phyloP scores from a whole-genome alignment of 371 early-diverging fungal species.

The Rhizopus delemar region DNA sequence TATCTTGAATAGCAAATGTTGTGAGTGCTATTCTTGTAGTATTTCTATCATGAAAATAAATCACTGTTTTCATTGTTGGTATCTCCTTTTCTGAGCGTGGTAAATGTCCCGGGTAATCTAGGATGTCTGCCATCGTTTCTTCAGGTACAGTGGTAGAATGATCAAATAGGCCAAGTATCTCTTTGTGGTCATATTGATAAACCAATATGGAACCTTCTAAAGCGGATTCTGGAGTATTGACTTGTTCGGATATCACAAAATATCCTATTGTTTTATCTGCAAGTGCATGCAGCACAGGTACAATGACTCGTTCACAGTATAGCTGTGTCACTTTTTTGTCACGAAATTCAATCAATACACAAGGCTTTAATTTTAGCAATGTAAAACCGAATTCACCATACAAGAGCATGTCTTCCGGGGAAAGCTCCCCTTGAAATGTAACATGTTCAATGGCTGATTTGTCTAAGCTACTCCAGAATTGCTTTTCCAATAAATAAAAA shows the following conservation, averaged over 20 bases:
- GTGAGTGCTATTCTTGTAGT: constrained; percentile 39
- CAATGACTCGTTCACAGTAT: constrained; percentile 37
- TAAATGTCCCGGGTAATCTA: constrained; percentile 66
- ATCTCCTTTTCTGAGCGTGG: constrained; percentile 48
- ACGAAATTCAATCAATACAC: constrained; percentile 55
- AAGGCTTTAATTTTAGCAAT: constrained; percentile 62
- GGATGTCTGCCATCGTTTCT: constrained; percentile 43
- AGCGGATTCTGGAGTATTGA: constrained; percentile 18
- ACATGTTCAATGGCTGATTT: constrained; percentile 10
- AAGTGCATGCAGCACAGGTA: constrained; percentile 30
- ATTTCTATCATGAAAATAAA: constrained; percentile 43
- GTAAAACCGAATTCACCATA: constrained; percentile 69
- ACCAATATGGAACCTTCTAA: constrained; percentile 18
- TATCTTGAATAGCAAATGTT: constrained; percentile 32
- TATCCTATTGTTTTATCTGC: constrained; percentile 17
- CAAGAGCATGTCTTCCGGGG: constrained; percentile 41
- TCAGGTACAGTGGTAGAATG: constrained; percentile 27
- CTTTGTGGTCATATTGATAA: neutral
- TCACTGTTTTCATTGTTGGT: constrained; percentile 54
- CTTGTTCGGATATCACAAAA: constrained; percentile 24
- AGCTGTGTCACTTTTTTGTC: constrained; percentile 22
- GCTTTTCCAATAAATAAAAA: constrained; percentile 16
- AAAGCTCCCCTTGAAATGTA: constrained; percentile 22
- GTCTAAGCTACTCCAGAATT: constrained; percentile 22
- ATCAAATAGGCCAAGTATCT: neutral